Evolutionary conservation across 2,329 filamentous ascomycete genomes (phyloP), one percentile per base, ranked within the genome.

Genomic region (Hymenoscyphus fructigenus): DNA sequence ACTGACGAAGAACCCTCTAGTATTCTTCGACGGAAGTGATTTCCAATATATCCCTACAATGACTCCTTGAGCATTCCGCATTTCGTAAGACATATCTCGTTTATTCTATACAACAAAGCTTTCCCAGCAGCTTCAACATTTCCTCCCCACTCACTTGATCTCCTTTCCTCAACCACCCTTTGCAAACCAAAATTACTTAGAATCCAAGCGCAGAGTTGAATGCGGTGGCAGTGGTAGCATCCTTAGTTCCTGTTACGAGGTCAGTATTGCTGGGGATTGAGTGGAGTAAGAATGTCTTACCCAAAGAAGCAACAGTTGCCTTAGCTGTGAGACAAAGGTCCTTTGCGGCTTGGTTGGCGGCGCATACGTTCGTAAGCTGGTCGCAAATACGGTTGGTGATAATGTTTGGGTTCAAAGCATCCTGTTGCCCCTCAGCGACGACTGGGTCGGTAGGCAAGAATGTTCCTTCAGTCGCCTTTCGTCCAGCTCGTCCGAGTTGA

Each of bases 331-430:
- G 20, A 14, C 47, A 53, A 20, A 26, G 10, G 3, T 53, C 47
- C 9, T 26, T 23, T 5, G n/a, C 47, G 20, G 47, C 47, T 10
- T 53, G 20, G 47, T 23, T 26, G 20, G 20, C 47, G 3, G 12
- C 12, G 23, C 47, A 53, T 23, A 23, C 47, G 15, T 53, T 23
- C 6, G 85, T 82, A 64, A 90, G 82, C 79, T 89, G 85, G 76
- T 90, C 86, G 78, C 86, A 88, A 75, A 90, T 85, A 68, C 85
- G 84, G 81, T 88, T 89, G 75, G 86, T 88, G 80, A 90, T 90
- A 81, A 90, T 90, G 79, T 86, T 84, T 65, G 87, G 87, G 83
- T 90, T 90, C 63, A 90, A 80, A 1, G 87, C 87, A 73, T 90
- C 88, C 71, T 85, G 78, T 77, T 90, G 87, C 62, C 84, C 84